Evolutionary conservation across 768 basidiomycete genomes (phyloP).

Genomic region (Lactarius tabidus): DNA sequence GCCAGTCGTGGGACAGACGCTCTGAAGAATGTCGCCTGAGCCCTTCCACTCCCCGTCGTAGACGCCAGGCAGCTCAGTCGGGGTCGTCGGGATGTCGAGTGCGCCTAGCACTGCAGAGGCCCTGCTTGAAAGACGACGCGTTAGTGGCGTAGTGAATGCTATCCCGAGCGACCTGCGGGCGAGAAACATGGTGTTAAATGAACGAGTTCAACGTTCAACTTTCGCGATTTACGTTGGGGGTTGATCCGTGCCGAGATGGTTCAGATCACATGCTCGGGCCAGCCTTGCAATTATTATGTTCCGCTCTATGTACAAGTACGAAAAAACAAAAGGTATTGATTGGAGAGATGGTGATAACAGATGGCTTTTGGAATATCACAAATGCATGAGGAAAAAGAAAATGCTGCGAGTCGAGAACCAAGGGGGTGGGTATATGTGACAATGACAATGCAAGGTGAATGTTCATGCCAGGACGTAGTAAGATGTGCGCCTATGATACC

Average conservation of each 20-base stretch:
- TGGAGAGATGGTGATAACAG: conserved; percentile 2
- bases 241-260: conserved; percentile 15
- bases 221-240: background rate
- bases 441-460: background rate
- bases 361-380: conserved; percentile 6
- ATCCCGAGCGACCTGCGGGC: conserved; percentile 14
- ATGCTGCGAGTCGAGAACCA: background rate
- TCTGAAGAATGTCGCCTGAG: conserved; percentile 63
- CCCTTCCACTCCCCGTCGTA: conserved; percentile 84
- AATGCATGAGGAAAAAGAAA: conserved; percentile 6
- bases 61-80: conserved; percentile 63
- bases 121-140: conserved; percentile 60
- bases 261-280: background rate
- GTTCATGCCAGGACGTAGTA: background rate
- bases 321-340: conserved; percentile 1
- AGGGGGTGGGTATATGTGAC: conserved; percentile 20
- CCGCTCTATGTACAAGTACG: background rate
- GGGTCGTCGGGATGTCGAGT: conserved; percentile 52
- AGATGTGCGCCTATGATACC: background rate
- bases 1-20: conserved; percentile 82
- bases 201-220: background rate
- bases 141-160: conserved; percentile 21
- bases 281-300: too few relatives aligned
- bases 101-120: conserved; percentile 65
- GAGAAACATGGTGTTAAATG: conserved; percentile 12